Base-by-base conservation (phyloP, 495 filamentous ascomycete species). In the Aspergillus indologenus region DNA sequence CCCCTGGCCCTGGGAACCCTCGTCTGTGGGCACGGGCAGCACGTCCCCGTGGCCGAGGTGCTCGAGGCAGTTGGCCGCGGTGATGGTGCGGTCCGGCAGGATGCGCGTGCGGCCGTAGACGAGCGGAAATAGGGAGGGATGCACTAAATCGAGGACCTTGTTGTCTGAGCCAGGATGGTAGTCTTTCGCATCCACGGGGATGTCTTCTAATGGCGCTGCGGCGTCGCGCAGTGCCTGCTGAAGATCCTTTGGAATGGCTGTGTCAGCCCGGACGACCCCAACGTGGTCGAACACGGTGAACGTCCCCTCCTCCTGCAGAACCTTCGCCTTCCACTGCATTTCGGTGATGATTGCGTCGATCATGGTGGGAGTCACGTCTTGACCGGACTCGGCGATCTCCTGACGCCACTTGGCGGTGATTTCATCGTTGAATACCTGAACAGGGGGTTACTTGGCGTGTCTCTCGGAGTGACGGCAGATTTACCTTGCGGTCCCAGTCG, bases 101-200 rank as follows among this genome's bases (percentile, higher is more conserved):
- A 81, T 75, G 12, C 74, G 71, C 0, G 79, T 80, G 17, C 65
- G 71, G 0, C 83, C 84, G 54, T 83, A 85, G 3, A 83, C 57
- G 0, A 88, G 60, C 2, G 86, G 85, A 55, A 77, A 88, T 5
- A 87, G 67, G 0, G 83, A 86, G 0, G 85, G 85, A 61, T 87
- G 79, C 12, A 88, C 79, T 1, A 88, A 67, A 62, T 88, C 75
- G 0, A 87, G 71, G 0, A 88, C 86, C 52, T 79, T 77, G 0
- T 65, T 60, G 53, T 83, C 71, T 1, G 81, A 82, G 4, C 76
- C 68, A 0, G 84, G 83, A 60, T 85, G 82, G 75, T 83, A 87
- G 58, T 88, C 85, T 60, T 82, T 83, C 46, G 70, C 19, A 0
- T 68, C 59, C 15, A 75, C 71, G 9, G 80, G 75, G 0, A 79